Evolutionary conservation across 805 yeast genomes (phyloP).

Genomic region (Pichia rugopelliculosa): DNA sequence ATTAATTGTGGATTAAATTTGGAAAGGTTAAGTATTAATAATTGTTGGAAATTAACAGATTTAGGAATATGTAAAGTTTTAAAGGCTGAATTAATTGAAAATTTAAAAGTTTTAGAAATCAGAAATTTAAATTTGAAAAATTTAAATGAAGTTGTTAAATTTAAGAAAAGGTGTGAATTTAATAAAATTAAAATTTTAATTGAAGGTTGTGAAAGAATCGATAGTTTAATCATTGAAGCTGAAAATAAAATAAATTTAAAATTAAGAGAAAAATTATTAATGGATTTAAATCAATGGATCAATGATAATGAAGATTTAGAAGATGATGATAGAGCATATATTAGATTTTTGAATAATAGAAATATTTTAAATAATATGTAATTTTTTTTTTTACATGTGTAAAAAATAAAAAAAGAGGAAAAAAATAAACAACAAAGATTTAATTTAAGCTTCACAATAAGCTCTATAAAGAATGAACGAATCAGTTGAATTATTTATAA

Average conservation of each 20-base stretch:
- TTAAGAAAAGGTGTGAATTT: conserved; percentile 45
- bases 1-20: conserved; percentile 37
- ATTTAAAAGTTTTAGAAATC: conserved; percentile 68
- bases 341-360: conserved; percentile 9
- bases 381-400: not conserved
- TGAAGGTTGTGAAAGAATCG: conserved; percentile 72
- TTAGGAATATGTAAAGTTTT: conserved; percentile 29
- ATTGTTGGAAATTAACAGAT: conserved; percentile 42
- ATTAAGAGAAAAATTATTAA: conserved; percentile 48
- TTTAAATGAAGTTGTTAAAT: conserved; percentile 58
- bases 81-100: conserved; percentile 42
- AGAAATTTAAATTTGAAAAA: conserved; percentile 56
- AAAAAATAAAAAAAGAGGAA: not conserved
- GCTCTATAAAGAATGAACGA: conserved; percentile 83
- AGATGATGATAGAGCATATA: conserved; percentile 4
- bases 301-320: conserved; percentile 34
- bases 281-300: conserved; percentile 61
- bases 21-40: conserved; percentile 66
- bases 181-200: conserved; percentile 43
- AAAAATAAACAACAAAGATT: not conserved
- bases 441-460: conserved; percentile 59
- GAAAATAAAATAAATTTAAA: conserved; percentile 52
- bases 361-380: not conserved
- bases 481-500: conserved; percentile 37
- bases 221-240: conserved; percentile 49